Evolutionary conservation across 2,329 filamentous ascomycete species (phyloP), one percentile per base, ranked within the genome.

Genomic region (Aspergillus spinulosporus): DNA sequence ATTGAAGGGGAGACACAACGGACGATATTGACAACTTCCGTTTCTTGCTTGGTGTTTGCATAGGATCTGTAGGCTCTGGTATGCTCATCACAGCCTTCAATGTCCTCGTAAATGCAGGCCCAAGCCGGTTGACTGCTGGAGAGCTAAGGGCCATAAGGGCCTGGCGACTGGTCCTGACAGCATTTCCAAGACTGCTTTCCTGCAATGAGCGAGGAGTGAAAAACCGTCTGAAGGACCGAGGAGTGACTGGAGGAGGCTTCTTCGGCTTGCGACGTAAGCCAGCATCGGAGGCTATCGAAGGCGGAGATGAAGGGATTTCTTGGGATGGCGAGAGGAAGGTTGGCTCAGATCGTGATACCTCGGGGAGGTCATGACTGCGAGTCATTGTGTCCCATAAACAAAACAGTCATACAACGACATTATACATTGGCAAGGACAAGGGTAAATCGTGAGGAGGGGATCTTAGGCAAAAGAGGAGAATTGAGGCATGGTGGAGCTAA

Each of bases 201-300:
- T 76, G 65, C 42, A 76, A 64, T 51, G 75, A 76, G 29, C 76
- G 72, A 36, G 78, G 78, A n/a, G 78, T 80, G 59, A 81, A 81
- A 61, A 81, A 81, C 37, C 74, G 72, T 52, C 71, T 74, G 57
- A 81, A 80, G n/a, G 78, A 77, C 48, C 78, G 73, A n/a, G 78
- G 78, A 9, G 78, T 80, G 34, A 81, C 73, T 29, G 78, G 74
- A 44, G 78, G 78, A 49, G 74, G 74, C 59, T 76, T 78, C 65
- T 72, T 73, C 51, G 67, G 69, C 62, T 74, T 75, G 56, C 68
- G 72, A 52, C 71, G 66, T 56, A 65, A 57, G 29, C 66, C 72
- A 62, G 66, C 64, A 64, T 74, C 72, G 36, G 72, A 75, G 52
- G 68, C 67, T 59, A 74, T 69, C 31, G 74, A 74, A 45, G 75